Conservation (phyloP, 2,329 filamentous ascomycete genomes). For the Westerdykella sp. region DNA sequence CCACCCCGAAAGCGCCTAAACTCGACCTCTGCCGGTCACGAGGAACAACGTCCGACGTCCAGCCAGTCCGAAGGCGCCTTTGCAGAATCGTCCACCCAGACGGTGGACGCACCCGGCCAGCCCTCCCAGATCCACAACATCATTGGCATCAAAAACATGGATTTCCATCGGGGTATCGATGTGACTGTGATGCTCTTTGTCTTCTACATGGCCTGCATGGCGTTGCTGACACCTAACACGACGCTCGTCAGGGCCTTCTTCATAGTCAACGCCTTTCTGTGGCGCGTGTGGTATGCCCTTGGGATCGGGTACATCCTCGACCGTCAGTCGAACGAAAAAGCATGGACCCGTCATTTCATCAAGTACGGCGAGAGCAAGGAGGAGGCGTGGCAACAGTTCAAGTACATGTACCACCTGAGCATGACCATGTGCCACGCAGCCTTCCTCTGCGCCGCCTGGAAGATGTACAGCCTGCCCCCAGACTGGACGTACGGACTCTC, state of each 20-base stretch:
- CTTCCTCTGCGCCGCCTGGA: slow-evolving; percentile 88
- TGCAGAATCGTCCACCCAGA: slow-evolving; percentile 30
- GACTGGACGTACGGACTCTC: slow-evolving; percentile 86
- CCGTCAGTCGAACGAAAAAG: slow-evolving; percentile 80
- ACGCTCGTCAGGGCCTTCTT: slow-evolving; percentile 70
- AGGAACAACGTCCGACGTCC: slow-evolving; percentile 34
- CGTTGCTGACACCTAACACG: slow-evolving; percentile 71
- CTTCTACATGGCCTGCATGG: slow-evolving; percentile 66
- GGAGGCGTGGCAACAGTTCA: slow-evolving; percentile 98
- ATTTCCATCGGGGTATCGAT: slow-evolving; percentile 83
- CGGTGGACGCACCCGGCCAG: slow-evolving; percentile 42
- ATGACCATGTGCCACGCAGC: slow-evolving; percentile 84
- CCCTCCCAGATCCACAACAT: slow-evolving; percentile 74
- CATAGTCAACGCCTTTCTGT: slow-evolving; percentile 69
- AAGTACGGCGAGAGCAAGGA: slow-evolving; percentile 87
- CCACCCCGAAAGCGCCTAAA: slow-evolving; percentile 56
- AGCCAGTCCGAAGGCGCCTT: slow-evolving; percentile 35
- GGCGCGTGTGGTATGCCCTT: slow-evolving; percentile 87
- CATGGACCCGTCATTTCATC: slow-evolving; percentile 95
- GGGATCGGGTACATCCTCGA: slow-evolving; percentile 82
- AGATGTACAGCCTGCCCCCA: slow-evolving; percentile 82
- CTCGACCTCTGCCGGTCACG: slow-evolving; percentile 35
- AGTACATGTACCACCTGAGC: slow-evolving; percentile 87
- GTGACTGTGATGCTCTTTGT: slow-evolving; percentile 71
- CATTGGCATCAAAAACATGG: slow-evolving; percentile 74